Conservation (phyloP, 768 basidiomycete species). For the Pholiota molesta region DNA sequence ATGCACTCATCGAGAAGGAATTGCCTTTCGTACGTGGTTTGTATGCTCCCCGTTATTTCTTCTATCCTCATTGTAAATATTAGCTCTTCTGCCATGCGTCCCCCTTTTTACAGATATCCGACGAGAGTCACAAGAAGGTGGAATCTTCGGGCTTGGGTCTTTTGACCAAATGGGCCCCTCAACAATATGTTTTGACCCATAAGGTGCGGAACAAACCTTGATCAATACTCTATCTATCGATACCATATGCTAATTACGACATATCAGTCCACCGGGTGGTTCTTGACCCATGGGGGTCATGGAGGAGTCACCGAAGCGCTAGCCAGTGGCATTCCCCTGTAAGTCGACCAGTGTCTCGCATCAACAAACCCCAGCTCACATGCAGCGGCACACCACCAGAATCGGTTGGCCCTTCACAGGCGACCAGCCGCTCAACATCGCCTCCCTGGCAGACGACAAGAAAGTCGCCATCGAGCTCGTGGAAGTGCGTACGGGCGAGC, state of each 20-base stretch:
- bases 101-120: constrained; percentile 4
- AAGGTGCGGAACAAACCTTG: constrained; percentile 4
- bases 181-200: constrained; percentile 19
- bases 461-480: constrained; percentile 18
- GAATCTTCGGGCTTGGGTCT: constrained; percentile 13
- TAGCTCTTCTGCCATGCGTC: constrained; percentile 14
- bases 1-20: constrained; percentile 16
- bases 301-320: constrained; percentile 10
- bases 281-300: constrained; percentile 13
- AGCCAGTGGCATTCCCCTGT: constrained; percentile 11
- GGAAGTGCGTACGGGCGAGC: constrained; percentile 17
- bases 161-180: constrained; percentile 15
- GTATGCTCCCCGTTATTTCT: not conserved
- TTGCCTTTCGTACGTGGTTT: constrained; percentile 17
- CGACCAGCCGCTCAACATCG: constrained; percentile 9
- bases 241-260: constrained; percentile 6
- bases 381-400: not conserved
- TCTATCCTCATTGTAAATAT: not conserved
- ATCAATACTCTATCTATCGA: not conserved
- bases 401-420: constrained; percentile 10
- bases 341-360: not conserved
- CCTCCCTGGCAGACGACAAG: constrained; percentile 9
- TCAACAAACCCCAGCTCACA: not conserved
- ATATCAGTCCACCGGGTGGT: constrained; percentile 15
- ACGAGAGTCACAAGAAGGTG: constrained; percentile 6